Base-by-base conservation (phyloP, 2,329 filamentous ascomycete species). In the Fusarium neocosmosporiellum region DNA sequence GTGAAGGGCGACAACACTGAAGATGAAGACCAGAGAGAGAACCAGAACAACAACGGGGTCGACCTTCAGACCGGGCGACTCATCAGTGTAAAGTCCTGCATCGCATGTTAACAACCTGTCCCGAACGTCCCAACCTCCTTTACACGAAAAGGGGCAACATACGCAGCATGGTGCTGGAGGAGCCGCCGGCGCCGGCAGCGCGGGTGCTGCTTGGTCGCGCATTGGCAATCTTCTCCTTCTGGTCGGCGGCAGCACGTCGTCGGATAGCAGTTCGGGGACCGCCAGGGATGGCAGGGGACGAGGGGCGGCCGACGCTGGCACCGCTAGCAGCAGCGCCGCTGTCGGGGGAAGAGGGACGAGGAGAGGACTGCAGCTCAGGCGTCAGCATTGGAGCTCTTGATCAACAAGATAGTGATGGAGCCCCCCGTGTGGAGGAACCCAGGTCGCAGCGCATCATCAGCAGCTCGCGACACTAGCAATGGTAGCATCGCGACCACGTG, bases 141-240 rank as follows among this genome's bases (percentile, higher is more conserved):
- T 31, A 43, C 55, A 53, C 59, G 50, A 22, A 27, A 48, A 46
- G 24, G 48, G 62, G 50, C 0, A 54, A 90, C 93, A 76, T 92
- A 94, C 95, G 96, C 87, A 99, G 88, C 96, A 99, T 99, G 61
- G 96, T 99, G 86, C 94, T 97, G 84, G 93, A 97, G 82, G 95
- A 98, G 75, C 96, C 96, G 76, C 96, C 96, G 20, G 96, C 96
- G 78, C 96, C 96, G 36, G 96, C 96, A 41, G 96, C 92, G 79
- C 96, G 91, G 75, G 96, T 99, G 86, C 94, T 97, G 83, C 92
- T 94, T 59, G 96, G 96, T 77, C 96, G 90, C 75, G 91, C 93
- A 92, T 97, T 99, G 80, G 96, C 95, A 78, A 96, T 91, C 86
- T 97, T 96, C 86, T 98, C 96, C 85, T 98, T 98, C 86, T 98